Evolutionary conservation across 306 rosid genomes (phyloP).

Genomic region (Prunus davidiana): DNA sequence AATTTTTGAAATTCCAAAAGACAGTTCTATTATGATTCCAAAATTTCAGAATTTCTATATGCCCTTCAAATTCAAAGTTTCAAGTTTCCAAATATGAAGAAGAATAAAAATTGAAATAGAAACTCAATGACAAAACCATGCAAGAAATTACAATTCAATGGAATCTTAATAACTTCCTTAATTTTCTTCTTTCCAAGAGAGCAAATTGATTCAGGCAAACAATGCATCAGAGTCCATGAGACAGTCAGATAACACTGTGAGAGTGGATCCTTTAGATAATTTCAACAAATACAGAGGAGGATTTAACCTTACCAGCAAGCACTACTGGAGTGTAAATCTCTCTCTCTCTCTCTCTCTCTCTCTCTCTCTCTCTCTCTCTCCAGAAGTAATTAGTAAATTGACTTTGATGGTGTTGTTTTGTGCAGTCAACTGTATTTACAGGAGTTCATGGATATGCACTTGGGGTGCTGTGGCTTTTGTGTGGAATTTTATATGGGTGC

Average conservation of each 20-base stretch:
- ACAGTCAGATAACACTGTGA: conserved; percentile 38
- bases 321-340: conserved; percentile 73
- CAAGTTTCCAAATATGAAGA: not conserved
- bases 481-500: conserved; percentile 57
- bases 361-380: not conserved
- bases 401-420: conserved; percentile 7
- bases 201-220: conserved; percentile 26
- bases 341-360: conserved; percentile 18
- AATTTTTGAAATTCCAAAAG: not conserved
- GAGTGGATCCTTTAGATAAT: conserved; percentile 57
- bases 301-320: conserved; percentile 59
- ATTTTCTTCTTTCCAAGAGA: conserved; percentile 16
- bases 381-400: not conserved
- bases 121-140: not conserved
- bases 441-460: conserved; percentile 66
- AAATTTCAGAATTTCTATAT: not conserved
- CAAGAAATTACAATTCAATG: not conserved
- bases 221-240: conserved; percentile 26
- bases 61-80: not conserved
- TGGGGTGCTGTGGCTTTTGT: conserved; percentile 58
- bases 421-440: conserved; percentile 68
- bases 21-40: not conserved
- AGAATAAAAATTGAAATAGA: not conserved
- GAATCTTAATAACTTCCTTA: not conserved
- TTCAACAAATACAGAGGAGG: conserved; percentile 71